Base-by-base conservation (phyloP, 169 alveolate species). In the Cryptosporidium meleagridis region DNA sequence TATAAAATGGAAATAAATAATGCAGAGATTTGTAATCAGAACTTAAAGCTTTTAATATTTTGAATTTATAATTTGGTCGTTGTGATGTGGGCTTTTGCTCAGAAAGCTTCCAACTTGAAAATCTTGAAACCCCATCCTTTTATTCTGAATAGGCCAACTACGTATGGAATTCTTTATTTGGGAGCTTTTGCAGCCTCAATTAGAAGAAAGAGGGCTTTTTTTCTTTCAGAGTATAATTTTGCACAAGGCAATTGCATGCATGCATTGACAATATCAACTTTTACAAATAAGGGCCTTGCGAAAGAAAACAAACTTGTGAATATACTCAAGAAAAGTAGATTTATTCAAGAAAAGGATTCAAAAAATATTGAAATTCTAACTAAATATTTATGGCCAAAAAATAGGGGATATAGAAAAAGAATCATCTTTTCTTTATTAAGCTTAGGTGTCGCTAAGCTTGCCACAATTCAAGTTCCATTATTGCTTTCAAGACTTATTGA, bases 381-480 rank as follows among this genome's bases (percentile, higher is more conserved):
- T 12, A 65, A 59, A 48, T 80, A 62, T 39, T 62, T 80, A 59
- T 80, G 89, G 89, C 89, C 89, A 58, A 26, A 80, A 26, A 80
- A 65, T 80, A 59, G 41, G 33, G 45, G 62, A 26, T 33, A 41
- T 41, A 80, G 69, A 80, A 59, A 26, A 48, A 80, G 89, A 80
- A 65, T 80, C 10, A 23, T 80, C 18, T 65, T 59, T 29, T 59
- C 89, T 7, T 26, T 65, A 44, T 7, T 65, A 26, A 80, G 89
- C 35, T 41, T 80, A 31, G 75, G 80, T 9, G 84, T 89, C 9
- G 93, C 94, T n/a, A 92, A 92, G 70, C 29, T 91, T 29, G 91
- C 87, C 9, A 92, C 95, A 48, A 85, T 91, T 33, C 94, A 91
- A 61, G 95, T 93, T 23, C 95, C 95, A 1, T 61, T 92, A 21